phyloP scores from a whole-genome alignment of 2,329 filamentous ascomycete genomes.

The Penicillium janthinellum region DNA sequence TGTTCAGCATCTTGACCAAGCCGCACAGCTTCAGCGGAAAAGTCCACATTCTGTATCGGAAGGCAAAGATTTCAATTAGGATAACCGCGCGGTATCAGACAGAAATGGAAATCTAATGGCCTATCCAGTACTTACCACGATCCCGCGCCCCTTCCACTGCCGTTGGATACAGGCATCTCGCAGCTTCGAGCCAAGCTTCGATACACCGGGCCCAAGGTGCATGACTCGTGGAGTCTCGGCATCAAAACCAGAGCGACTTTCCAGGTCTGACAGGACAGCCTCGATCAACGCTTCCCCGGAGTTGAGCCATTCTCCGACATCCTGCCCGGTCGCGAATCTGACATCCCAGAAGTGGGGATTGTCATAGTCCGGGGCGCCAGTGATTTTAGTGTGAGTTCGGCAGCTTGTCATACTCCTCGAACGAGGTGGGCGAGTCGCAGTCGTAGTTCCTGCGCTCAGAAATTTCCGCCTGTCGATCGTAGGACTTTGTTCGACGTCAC shows the following conservation, averaged over 20 bases:
- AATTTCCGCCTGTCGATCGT: too few species aligned
- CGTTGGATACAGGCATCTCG: conserved; percentile 30
- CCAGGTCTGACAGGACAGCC: conserved; percentile 28
- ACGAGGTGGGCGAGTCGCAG: too few species aligned
- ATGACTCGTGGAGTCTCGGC: conserved; percentile 28
- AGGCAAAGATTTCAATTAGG: not conserved
- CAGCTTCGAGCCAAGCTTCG: conserved; percentile 34
- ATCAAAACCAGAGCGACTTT: conserved; percentile 12
- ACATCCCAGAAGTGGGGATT: conserved; percentile 36
- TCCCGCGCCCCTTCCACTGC: conserved; percentile 33
- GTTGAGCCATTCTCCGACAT: conserved; percentile 44
- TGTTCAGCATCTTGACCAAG: conserved; percentile 31
- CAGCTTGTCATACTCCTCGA: conserved; percentile 21
- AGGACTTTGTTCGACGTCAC: not conserved
- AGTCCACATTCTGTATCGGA: conserved; percentile 39
- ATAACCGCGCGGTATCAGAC: not conserved
- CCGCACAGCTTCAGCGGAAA: conserved; percentile 42
- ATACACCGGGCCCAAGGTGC: conserved; percentile 40
- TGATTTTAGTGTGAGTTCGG: conserved; percentile 23
- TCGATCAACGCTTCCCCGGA: conserved; percentile 36
- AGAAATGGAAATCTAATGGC: not conserved
- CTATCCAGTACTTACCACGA: conserved; percentile 31
- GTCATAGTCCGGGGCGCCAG: conserved; percentile 39
- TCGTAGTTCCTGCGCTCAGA: too few species aligned
- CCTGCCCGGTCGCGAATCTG: conserved; percentile 38